These are phyloP conservation scores for Picea glauca DNA, from an alignment of 75 land plant species.

Conservation along the genomic window DNA sequence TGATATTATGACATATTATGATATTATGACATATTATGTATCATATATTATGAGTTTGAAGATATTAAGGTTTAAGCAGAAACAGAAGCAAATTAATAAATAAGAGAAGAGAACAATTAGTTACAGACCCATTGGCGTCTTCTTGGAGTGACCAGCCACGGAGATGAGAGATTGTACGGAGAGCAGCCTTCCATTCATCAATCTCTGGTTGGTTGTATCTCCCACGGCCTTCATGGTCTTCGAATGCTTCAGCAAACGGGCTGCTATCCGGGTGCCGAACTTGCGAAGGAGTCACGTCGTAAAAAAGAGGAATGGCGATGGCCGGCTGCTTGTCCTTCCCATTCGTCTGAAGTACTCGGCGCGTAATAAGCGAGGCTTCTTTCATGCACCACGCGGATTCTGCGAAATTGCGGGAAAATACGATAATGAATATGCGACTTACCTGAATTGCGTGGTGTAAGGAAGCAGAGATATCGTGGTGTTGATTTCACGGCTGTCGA, in stretches of 20 bases:
- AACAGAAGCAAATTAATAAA: no score
- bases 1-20: no score
- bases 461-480: no score
- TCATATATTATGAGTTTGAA: no score
- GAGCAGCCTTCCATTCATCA: background rate
- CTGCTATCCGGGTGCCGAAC: conserved; percentile 1
- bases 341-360: no score
- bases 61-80: no score
- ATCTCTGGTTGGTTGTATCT: no score
- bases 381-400: conserved; percentile 4
- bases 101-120: no score
- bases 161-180: background rate
- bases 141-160: background rate
- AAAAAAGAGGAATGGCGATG: conserved; percentile 13
- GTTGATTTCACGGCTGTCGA: no score
- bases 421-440: background rate
- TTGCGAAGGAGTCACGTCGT: conserved; percentile 11
- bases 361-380: background rate
- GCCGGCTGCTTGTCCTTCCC: no score
- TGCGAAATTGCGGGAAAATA: background rate
- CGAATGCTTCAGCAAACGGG: conserved; percentile 10
- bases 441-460: background rate
- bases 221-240: background rate
- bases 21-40: no score
- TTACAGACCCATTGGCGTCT: no score